Evolutionary conservation across 2,329 filamentous ascomycete genomes (phyloP).

Genomic region (Aspergillus sp.): DNA sequence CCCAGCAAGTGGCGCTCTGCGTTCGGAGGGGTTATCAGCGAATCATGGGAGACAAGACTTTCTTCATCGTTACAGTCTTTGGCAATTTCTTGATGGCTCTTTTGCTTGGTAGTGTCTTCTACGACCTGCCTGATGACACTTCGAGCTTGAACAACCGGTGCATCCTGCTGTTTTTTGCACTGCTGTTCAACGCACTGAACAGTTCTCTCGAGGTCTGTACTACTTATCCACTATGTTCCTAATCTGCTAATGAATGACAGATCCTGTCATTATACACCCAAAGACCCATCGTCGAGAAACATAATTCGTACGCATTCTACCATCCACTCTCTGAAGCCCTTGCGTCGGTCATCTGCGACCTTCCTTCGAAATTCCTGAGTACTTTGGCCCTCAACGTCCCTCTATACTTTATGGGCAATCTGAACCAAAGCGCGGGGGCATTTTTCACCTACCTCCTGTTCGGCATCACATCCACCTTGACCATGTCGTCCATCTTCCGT

Average conservation of each 20-base stretch:
- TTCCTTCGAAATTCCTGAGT: slow-evolving; percentile 76
- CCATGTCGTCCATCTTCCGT: slow-evolving; percentile 83
- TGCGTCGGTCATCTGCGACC: slow-evolving; percentile 31
- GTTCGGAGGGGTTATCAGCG: slow-evolving; percentile 77
- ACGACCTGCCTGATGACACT: slow-evolving; percentile 63
- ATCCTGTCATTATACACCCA: slow-evolving; percentile 24
- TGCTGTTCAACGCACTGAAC: slow-evolving; percentile 80
- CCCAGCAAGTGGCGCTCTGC: slow-evolving; percentile 75
- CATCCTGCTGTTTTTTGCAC: slow-evolving; percentile 81
- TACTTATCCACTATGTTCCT: too few species aligned
- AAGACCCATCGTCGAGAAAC: slow-evolving; percentile 23
- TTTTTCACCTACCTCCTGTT: slow-evolving; percentile 70
- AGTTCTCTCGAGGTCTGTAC: slow-evolving; percentile 64
- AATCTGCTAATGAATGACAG: neutral
- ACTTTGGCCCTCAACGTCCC: slow-evolving; percentile 73
- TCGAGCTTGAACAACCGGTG: slow-evolving; percentile 69
- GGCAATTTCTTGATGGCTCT: slow-evolving; percentile 71
- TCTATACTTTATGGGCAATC: slow-evolving; percentile 82
- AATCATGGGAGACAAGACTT: slow-evolving; percentile 71
- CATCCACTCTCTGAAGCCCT: slow-evolving; percentile 17
- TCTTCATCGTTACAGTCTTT: slow-evolving; percentile 65
- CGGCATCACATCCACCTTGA: slow-evolving; percentile 58
- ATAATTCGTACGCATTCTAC: slow-evolving; percentile 22
- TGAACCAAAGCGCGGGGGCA: slow-evolving; percentile 73
- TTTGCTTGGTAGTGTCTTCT: slow-evolving; percentile 79